Conservation (phyloP, 2,329 filamentous ascomycete genomes). For the Claviceps humidiphila region DNA sequence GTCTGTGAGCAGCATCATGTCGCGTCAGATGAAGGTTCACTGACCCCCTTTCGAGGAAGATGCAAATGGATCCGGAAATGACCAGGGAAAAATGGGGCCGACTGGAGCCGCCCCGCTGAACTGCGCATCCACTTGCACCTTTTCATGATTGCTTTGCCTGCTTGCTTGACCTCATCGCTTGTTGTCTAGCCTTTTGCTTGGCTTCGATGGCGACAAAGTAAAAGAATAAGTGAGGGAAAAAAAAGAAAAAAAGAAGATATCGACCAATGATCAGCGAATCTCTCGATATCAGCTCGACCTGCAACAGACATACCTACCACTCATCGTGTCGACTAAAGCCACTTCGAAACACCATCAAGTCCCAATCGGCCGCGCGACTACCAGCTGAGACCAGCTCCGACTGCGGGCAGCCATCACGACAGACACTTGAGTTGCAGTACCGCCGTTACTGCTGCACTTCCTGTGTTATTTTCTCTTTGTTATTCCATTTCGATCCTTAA, state of each 20-base stretch:
- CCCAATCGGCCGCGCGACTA: conserved; percentile 1
- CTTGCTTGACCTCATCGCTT: not conserved
- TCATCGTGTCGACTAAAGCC: not conserved
- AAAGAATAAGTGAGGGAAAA: not conserved
- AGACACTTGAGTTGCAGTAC: not conserved
- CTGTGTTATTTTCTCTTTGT: not conserved
- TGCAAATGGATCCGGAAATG: not conserved
- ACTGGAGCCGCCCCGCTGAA: conserved; percentile 1
- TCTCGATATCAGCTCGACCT: not conserved
- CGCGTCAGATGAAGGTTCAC: not conserved
- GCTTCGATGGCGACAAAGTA: no score
- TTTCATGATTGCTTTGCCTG: not conserved
- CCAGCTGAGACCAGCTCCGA: not conserved
- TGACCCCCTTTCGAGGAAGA: not conserved
- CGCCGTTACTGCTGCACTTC: not conserved
- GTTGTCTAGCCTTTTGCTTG: not conserved
- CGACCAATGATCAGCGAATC: not conserved
- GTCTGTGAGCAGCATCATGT: not conserved
- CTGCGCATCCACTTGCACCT: not conserved
- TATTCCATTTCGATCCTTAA: not conserved
- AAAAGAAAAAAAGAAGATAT: not conserved
- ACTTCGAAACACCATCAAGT: not conserved
- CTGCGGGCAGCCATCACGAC: not conserved
- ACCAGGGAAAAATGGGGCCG: no score
- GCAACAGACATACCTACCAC: not conserved